These are phyloP conservation scores for Discostella pseudostelligera DNA, from an alignment of 108 stramenopile species.

Conservation along the genomic window DNA sequence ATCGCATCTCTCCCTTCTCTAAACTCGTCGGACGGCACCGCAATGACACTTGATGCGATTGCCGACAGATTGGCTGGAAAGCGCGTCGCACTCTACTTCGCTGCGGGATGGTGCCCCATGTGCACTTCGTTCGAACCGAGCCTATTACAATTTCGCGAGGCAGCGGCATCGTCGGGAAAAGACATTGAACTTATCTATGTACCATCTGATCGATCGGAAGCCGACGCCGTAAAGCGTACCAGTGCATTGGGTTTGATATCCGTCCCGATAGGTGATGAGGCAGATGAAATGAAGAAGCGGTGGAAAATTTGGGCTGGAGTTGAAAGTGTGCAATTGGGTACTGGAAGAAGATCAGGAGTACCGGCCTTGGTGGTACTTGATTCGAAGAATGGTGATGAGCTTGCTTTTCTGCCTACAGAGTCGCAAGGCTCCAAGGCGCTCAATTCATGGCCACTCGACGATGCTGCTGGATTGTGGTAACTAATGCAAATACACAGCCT, in stretches of 20 bases:
- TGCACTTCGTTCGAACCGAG: constrained; percentile 65
- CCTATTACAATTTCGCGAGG: constrained; percentile 46
- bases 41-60: constrained; percentile 21
- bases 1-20: constrained; percentile 29
- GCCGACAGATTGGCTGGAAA: constrained; percentile 35
- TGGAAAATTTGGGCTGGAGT: constrained; percentile 65
- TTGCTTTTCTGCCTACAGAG: constrained; percentile 58
- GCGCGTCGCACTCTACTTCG: constrained; percentile 67
- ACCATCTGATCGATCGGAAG: constrained; percentile 46
- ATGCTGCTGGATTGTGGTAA: constrained; percentile 55
- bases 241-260: constrained; percentile 45
- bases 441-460: constrained; percentile 58
- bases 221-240: constrained; percentile 40
- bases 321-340: constrained; percentile 52
- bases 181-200: constrained; percentile 61
- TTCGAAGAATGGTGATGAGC: constrained; percentile 47
- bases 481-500: not conserved
- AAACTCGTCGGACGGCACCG: constrained; percentile 25
- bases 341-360: constrained; percentile 61
- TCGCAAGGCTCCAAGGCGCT: constrained; percentile 49
- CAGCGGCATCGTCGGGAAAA: constrained; percentile 35
- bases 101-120: constrained; percentile 69
- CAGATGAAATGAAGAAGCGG: constrained; percentile 48
- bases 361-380: constrained; percentile 69
- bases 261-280: constrained; percentile 55